phyloP scores from a whole-genome alignment of 805 yeast genomes.

The Saccharomyces paradoxus region DNA sequence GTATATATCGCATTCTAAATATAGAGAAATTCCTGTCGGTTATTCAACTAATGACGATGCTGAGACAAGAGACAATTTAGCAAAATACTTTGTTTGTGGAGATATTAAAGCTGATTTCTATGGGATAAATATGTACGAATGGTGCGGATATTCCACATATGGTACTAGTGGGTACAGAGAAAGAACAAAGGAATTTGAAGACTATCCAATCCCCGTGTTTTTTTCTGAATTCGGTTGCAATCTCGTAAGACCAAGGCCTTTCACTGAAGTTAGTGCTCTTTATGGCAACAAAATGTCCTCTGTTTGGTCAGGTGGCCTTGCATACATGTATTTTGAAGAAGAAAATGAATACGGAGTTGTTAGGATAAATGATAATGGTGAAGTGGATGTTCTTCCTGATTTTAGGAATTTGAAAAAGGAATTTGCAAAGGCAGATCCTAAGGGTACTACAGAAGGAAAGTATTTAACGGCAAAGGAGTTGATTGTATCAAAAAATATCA shows the following conservation, averaged over 20 bases:
- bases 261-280: constrained; percentile 60
- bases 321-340: constrained; percentile 76
- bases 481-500: constrained; percentile 35
- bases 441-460: constrained; percentile 24
- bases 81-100: constrained; percentile 84
- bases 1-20: constrained; percentile 53
- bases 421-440: constrained; percentile 42
- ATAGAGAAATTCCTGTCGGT: constrained; percentile 85
- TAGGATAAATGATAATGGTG: constrained; percentile 34
- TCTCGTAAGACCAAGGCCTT: constrained; percentile 54
- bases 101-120: constrained; percentile 57
- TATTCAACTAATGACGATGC: constrained; percentile 87
- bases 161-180: constrained; percentile 56
- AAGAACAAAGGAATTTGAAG: constrained; percentile 52
- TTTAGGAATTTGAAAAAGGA: constrained; percentile 49
- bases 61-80: constrained; percentile 67
- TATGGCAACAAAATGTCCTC: constrained; percentile 62
- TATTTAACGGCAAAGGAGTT: constrained; percentile 22
- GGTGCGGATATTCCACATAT: constrained; percentile 70
- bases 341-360: constrained; percentile 69
- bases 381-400: constrained; percentile 50
- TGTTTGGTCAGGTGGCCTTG: constrained; percentile 83
- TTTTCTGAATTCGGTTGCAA: constrained; percentile 82
- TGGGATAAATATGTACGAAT: constrained; percentile 81
- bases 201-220: constrained; percentile 64